These are phyloP conservation scores for Aspergillus eucalypticola DNA, from an alignment of 2,329 filamentous ascomycete species.

Conservation along the genomic window DNA sequence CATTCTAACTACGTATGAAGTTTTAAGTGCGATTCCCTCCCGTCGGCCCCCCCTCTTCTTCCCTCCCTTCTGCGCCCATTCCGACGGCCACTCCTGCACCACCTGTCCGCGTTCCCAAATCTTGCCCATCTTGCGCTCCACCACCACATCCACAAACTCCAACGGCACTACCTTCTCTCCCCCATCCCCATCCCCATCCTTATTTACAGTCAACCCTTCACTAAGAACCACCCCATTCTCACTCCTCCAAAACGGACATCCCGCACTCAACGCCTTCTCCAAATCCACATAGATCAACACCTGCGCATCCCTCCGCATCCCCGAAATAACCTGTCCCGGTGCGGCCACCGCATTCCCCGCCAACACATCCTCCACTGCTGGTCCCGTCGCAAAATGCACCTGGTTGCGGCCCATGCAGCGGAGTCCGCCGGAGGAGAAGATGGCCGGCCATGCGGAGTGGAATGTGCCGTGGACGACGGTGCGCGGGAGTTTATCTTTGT, in stretches of 20 bases:
- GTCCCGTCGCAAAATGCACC: slow-evolving; percentile 81
- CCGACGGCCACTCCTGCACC: slow-evolving; percentile 50
- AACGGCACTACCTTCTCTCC: slow-evolving; percentile 61
- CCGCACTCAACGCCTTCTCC: slow-evolving; percentile 60
- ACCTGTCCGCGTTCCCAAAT: slow-evolving; percentile 62
- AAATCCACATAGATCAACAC: slow-evolving; percentile 78
- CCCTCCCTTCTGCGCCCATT: slow-evolving; percentile 40
- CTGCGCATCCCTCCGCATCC: slow-evolving; percentile 77
- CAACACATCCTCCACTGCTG: slow-evolving; percentile 52
- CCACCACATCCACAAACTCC: slow-evolving; percentile 70
- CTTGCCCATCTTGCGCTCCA: slow-evolving; percentile 70
- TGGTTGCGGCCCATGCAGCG: slow-evolving; percentile 81
- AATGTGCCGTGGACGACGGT: slow-evolving; percentile 87
- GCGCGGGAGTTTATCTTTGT: slow-evolving; percentile 56
- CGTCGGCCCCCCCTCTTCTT: slow-evolving; percentile 19
- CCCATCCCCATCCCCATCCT: slow-evolving; percentile 39
- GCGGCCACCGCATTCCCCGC: background rate
- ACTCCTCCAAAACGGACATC: slow-evolving; percentile 73
- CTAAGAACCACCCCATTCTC: slow-evolving; percentile 73
- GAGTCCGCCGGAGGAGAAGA: slow-evolving; percentile 74
- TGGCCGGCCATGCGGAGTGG: slow-evolving; percentile 73
- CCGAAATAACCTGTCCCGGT: slow-evolving; percentile 62
- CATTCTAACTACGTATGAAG: background rate
- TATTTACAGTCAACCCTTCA: slow-evolving; percentile 55
- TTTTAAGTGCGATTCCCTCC: background rate